phyloP scores from a whole-genome alignment of 225 moss, liverwort and hornwort species.

The Polytrichum formosum region DNA sequence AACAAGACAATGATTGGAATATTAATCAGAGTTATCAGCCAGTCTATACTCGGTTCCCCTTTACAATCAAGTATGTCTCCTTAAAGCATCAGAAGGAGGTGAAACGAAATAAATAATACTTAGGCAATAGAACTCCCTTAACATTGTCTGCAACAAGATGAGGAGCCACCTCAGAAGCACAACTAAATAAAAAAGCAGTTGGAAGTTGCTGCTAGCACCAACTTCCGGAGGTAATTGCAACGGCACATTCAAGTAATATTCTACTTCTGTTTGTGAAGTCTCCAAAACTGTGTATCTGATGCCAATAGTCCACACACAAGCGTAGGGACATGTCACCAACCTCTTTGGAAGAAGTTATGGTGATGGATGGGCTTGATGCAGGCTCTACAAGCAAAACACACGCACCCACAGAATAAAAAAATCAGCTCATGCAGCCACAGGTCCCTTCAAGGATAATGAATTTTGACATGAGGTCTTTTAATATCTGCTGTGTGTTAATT shows the following conservation, averaged over 20 bases:
- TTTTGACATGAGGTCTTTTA: too few relatives aligned
- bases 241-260: not conserved
- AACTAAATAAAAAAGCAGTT: not conserved
- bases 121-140: not conserved
- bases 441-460: too few relatives aligned
- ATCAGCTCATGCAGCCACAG: not conserved
- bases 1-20: not conserved
- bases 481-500: too few relatives aligned
- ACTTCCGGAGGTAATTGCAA: not conserved
- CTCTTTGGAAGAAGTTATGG: slow-evolving; percentile 54
- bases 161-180: not conserved
- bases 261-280: not conserved
- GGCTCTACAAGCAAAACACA: slow-evolving; percentile 43
- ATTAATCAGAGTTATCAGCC: not conserved
- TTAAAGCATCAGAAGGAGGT: too few relatives aligned
- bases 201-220: not conserved
- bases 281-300: not conserved
- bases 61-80: too few relatives aligned
- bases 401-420: not conserved
- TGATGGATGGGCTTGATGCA: slow-evolving; percentile 59
- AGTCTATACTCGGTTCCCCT: not conserved
- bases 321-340: slow-evolving; percentile 15
- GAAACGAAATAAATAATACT: not conserved
- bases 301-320: not conserved
- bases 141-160: not conserved